Evolutionary conservation across 306 rosid genomes (phyloP).

Genomic region (Amphicarpaea edgeworthii): DNA sequence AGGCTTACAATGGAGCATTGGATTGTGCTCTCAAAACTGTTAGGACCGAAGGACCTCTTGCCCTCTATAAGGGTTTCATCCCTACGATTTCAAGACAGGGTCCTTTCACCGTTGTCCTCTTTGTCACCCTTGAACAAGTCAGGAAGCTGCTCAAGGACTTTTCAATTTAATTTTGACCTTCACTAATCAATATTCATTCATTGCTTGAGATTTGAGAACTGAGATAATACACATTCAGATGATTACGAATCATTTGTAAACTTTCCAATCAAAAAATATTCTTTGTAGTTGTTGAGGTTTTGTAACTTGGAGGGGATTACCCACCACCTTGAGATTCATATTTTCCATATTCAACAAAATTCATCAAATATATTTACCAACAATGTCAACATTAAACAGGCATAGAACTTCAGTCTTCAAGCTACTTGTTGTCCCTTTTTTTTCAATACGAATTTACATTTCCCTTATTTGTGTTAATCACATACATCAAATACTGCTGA

Average conservation of each 20-base stretch:
- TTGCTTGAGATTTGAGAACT: too few relatives aligned
- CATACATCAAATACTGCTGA: too few relatives aligned
- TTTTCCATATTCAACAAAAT: background rate
- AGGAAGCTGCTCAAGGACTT: slow-evolving; percentile 66
- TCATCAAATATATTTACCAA: background rate
- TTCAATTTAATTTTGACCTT: too few relatives aligned
- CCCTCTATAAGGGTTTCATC: slow-evolving; percentile 85
- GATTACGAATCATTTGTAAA: slow-evolving; percentile 23
- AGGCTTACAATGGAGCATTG: slow-evolving; percentile 73
- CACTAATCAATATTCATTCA: background rate
- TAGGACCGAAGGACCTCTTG: slow-evolving; percentile 78
- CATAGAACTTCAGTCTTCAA: too few relatives aligned
- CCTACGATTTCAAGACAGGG: slow-evolving; percentile 91
- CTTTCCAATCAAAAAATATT: too few relatives aligned
- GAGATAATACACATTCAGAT: background rate
- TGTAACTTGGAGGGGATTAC: background rate
- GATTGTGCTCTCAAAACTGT: slow-evolving; percentile 83
- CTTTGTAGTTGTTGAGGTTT: too few relatives aligned
- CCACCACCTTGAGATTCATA: background rate
- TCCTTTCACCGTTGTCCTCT: slow-evolving; percentile 85
- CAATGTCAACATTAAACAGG: background rate
- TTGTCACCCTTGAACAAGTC: slow-evolving; percentile 87
- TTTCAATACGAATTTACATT: too few relatives aligned
- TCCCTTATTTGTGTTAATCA: background rate
- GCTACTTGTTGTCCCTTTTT: too few relatives aligned